phyloP scores from a whole-genome alignment of 805 yeast species.

The Huiozyma sinensis region DNA sequence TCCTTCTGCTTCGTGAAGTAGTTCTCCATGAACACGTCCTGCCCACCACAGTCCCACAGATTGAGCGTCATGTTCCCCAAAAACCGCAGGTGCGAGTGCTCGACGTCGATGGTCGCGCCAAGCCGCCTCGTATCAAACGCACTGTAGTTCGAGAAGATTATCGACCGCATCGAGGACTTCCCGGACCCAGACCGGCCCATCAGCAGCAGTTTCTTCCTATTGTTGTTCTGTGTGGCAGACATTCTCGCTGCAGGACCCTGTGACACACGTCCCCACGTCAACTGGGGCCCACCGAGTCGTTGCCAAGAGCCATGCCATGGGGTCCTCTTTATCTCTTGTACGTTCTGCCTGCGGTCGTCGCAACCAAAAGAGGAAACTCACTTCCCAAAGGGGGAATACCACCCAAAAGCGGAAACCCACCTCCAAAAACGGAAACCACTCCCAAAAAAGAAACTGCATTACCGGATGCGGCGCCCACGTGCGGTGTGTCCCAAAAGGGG shows the following conservation, averaged over 20 bases:
- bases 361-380: too few species aligned
- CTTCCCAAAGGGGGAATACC: too few species aligned
- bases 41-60: slow-evolving; percentile 98
- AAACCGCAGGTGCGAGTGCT: slow-evolving; percentile 86
- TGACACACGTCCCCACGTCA: too few species aligned
- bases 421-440: too few species aligned
- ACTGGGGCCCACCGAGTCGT: too few species aligned
- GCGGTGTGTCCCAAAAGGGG: too few species aligned
- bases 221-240: slow-evolving; percentile 12
- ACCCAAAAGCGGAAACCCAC: too few species aligned
- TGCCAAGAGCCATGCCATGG: too few species aligned
- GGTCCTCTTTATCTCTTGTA: too few species aligned
- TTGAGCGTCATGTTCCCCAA: slow-evolving; percentile 91
- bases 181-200: slow-evolving; percentile 97
- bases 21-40: slow-evolving; percentile 92
- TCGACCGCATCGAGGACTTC: slow-evolving; percentile 93
- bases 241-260: background rate
- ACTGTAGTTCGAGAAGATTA: slow-evolving; percentile 88
- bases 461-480: too few species aligned
- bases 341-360: too few species aligned
- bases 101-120: slow-evolving; percentile 98
- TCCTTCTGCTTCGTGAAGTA: slow-evolving; percentile 81
- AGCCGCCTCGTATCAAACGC: slow-evolving; percentile 92
- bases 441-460: too few species aligned
- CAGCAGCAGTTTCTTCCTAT: slow-evolving; percentile 51